Evolutionary conservation across 2,329 filamentous ascomycete species (phyloP).

Genomic region (Fusarium sp.): DNA sequence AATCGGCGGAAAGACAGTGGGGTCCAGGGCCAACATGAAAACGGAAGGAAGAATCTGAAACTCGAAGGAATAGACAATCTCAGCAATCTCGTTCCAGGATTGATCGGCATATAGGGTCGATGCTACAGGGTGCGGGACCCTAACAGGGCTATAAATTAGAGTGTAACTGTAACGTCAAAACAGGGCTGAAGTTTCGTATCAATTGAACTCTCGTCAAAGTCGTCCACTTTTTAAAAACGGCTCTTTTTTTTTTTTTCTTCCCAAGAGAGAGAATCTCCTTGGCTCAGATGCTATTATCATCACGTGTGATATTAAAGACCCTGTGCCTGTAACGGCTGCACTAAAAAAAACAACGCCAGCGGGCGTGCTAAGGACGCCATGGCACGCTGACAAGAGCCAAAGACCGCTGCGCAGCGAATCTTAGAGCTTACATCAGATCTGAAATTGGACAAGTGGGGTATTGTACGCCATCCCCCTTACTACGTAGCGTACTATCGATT

Average conservation of each 20-base stretch:
- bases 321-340: neutral
- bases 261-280: neutral
- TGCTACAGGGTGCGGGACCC: neutral
- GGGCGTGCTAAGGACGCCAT: neutral
- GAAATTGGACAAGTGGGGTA: constrained; percentile 21
- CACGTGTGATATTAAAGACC: neutral
- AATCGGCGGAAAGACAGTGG: neutral
- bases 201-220: neutral
- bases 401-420: neutral
- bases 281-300: neutral
- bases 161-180: constrained; percentile 11
- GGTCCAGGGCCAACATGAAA: neutral
- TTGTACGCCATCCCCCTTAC: constrained; percentile 8
- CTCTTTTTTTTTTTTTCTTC: neutral
- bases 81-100: constrained; percentile 6
- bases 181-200: constrained; percentile 16
- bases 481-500: constrained; percentile 8
- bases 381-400: neutral
- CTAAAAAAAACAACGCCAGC: neutral
- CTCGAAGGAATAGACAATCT: constrained; percentile 15
- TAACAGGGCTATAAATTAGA: neutral
- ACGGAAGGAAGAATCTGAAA: constrained; percentile 6
- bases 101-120: constrained; percentile 9
- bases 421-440: constrained; percentile 9
- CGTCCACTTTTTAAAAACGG: neutral